These are phyloP conservation scores for Pythium angustatum DNA, from an alignment of 352 stramenopile genomes.

Conservation along the genomic window DNA sequence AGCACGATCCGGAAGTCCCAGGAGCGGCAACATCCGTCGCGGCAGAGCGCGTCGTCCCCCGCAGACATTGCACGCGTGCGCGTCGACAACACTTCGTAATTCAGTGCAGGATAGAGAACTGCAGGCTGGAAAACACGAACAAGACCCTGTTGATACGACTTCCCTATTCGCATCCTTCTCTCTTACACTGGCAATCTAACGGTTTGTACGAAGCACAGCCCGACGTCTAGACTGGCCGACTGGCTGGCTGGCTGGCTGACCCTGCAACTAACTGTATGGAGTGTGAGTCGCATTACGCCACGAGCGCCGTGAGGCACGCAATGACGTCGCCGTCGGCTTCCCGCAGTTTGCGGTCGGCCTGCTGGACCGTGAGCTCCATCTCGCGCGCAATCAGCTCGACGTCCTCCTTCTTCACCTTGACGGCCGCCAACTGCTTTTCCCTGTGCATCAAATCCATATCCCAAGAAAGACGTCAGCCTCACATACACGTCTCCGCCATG, in stretches of 20 bases:
- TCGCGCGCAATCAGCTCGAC: conserved; percentile 74
- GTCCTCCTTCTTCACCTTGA: conserved; percentile 85
- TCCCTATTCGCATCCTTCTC: too few relatives aligned
- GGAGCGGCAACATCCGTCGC: conserved; percentile 35
- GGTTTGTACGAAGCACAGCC: too few relatives aligned
- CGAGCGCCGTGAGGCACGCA: conserved; percentile 62
- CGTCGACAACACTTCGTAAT: conserved; percentile 20
- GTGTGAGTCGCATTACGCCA: conserved; percentile 42
- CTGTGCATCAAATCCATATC: conserved; percentile 15
- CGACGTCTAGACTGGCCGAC: too few relatives aligned
- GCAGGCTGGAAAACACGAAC: conserved; percentile 14
- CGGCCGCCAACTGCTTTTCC: conserved; percentile 76
- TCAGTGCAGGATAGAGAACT: not conserved
- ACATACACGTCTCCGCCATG: not conserved
- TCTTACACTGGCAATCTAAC: too few relatives aligned
- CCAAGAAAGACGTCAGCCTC: not conserved
- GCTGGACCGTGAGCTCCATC: conserved; percentile 74
- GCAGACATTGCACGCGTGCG: conserved; percentile 13
- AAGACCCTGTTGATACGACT: conserved; percentile 12
- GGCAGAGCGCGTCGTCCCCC: not conserved
- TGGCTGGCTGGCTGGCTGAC: too few relatives aligned
- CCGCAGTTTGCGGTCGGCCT: conserved; percentile 82
- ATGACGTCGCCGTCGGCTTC: conserved; percentile 76
- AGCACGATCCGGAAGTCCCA: conserved; percentile 69
- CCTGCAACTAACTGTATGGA: too few relatives aligned